phyloP scores from a whole-genome alignment of 257 asterid species.

The Rubia yunnanensis region DNA sequence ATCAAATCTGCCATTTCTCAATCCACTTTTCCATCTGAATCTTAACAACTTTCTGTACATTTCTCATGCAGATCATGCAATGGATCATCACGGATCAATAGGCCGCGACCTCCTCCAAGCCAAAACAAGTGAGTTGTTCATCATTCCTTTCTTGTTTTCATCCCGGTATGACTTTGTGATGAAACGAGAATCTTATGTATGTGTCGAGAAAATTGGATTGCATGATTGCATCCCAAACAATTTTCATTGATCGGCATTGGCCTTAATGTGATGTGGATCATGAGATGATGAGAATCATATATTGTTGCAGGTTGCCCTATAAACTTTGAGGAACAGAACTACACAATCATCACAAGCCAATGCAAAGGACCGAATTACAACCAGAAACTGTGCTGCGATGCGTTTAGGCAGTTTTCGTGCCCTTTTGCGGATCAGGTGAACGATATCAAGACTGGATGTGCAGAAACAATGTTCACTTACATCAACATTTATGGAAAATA shows the following conservation, averaged over 20 bases:
- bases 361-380: constrained; percentile 86
- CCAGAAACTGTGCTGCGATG: constrained; percentile 43
- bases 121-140: constrained; percentile 40
- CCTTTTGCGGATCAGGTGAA: constrained; percentile 43
- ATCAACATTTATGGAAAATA: constrained; percentile 68
- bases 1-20: not conserved
- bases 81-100: constrained; percentile 28
- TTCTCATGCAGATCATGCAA: constrained; percentile 36
- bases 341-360: constrained; percentile 71
- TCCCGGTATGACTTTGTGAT: not conserved
- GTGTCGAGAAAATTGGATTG: too few relatives aligned
- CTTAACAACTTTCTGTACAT: not conserved
- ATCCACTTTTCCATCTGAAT: not conserved
- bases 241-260: too few relatives aligned
- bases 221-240: too few relatives aligned
- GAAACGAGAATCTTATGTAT: too few relatives aligned
- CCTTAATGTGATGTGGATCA: too few relatives aligned
- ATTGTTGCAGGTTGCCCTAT: constrained; percentile 57
- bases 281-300: not conserved
- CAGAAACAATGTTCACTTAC: constrained; percentile 53
- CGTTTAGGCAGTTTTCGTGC: constrained; percentile 54
- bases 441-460: constrained; percentile 48
- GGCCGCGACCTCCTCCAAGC: constrained; percentile 85
- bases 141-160: not conserved
- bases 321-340: constrained; percentile 62